Evolutionary conservation across 352 stramenopile genomes (phyloP).

Genomic region (Phytophthora fragariae): DNA sequence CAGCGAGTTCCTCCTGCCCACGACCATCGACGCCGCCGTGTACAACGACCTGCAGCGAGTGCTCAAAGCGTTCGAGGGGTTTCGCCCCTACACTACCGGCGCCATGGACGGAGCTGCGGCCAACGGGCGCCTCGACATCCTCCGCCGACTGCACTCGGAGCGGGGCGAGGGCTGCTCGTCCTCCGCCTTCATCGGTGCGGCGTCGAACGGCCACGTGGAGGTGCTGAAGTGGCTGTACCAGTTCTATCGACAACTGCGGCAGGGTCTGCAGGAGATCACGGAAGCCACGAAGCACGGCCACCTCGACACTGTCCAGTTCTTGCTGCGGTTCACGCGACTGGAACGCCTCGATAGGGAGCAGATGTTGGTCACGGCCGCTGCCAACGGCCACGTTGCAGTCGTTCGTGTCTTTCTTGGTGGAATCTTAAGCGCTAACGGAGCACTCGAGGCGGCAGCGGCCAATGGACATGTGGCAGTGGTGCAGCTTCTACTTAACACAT

Average conservation of each 20-base stretch:
- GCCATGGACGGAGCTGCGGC: conserved; percentile 24
- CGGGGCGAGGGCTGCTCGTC: conserved; percentile 13
- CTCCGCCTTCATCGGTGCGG: conserved; percentile 10
- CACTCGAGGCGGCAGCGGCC: background rate
- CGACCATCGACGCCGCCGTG: conserved; percentile 4
- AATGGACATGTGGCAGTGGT: background rate
- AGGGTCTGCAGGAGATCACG: background rate
- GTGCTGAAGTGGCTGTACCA: background rate
- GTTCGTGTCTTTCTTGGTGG: background rate
- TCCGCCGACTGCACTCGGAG: conserved; percentile 9
- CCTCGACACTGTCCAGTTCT: background rate
- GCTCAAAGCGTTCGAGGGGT: background rate
- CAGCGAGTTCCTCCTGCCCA: background rate
- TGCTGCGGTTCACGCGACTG: background rate
- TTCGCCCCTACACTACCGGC: background rate
- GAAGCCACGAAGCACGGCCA: background rate
- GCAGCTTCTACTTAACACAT: background rate
- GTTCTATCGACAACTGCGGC: background rate
- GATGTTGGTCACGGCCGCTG: background rate
- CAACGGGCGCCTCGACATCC: conserved; percentile 13
- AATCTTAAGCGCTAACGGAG: background rate
- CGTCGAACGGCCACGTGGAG: background rate
- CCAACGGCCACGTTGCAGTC: background rate
- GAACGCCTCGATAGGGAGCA: background rate
- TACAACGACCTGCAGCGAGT: background rate